Conservation (phyloP, 164 flowering plant species). For the Tetracentron sinense region DNA sequence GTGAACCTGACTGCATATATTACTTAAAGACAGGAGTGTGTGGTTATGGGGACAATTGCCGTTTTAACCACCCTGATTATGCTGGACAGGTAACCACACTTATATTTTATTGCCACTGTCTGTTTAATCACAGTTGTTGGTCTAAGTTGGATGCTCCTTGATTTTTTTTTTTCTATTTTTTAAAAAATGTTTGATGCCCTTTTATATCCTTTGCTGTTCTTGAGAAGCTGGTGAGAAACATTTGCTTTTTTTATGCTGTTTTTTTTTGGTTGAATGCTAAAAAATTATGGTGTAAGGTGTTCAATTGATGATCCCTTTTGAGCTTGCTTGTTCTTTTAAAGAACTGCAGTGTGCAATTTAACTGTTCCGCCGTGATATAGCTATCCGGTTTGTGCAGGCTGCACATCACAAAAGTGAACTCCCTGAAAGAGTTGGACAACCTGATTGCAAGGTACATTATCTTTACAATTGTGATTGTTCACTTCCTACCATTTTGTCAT, state of each 20-base stretch:
- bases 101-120: background rate
- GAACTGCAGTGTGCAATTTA: background rate
- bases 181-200: too few relatives aligned
- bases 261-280: background rate
- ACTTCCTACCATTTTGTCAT: background rate
- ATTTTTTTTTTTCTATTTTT: background rate
- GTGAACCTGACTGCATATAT: too few relatives aligned
- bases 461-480: conserved; percentile 15
- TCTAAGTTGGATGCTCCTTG: background rate
- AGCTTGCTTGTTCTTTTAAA: conserved; percentile 4
- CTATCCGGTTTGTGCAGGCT: conserved; percentile 28
- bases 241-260: background rate
- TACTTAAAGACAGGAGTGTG: conserved; percentile 66
- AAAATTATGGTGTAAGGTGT: background rate
- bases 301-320: background rate
- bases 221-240: too few relatives aligned
- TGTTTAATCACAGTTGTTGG: background rate
- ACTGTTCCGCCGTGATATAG: background rate
- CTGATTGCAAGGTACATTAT: too few relatives aligned
- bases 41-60: conserved; percentile 66
- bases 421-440: conserved; percentile 75
- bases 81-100: conserved; percentile 31
- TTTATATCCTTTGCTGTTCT: too few relatives aligned
- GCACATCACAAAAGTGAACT: conserved; percentile 45
- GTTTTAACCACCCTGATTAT: conserved; percentile 59